Conservation (phyloP, 768 basidiomycete species). For the Mycena sanguinolenta region DNA sequence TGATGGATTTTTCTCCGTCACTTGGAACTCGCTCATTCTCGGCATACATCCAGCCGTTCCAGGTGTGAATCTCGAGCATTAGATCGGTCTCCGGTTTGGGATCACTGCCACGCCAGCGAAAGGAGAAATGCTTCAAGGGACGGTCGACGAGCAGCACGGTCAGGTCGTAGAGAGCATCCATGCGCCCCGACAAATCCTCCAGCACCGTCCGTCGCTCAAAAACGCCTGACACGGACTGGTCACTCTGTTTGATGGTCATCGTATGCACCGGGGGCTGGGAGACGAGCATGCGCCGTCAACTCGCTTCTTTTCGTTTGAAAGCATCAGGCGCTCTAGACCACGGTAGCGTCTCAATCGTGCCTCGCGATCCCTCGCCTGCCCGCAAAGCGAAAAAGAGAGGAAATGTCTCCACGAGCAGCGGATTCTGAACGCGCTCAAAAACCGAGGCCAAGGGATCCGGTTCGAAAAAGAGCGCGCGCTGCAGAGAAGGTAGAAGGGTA, state of each 20-base stretch:
- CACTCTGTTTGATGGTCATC: background rate
- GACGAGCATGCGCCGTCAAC: background rate
- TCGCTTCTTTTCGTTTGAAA: background rate
- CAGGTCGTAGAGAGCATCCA: slow-evolving; percentile 8
- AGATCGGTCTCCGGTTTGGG: background rate
- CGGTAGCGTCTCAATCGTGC: background rate
- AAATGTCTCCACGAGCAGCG: background rate
- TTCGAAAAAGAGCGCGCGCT: too few species aligned
- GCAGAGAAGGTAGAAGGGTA: too few species aligned
- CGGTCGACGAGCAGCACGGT: background rate
- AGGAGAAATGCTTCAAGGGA: background rate
- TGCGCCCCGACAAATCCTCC: background rate
- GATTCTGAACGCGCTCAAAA: background rate
- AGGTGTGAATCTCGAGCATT: background rate
- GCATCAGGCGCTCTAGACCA: background rate
- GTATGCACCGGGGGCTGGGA: background rate
- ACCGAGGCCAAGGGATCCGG: too few species aligned
- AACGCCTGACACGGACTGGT: background rate
- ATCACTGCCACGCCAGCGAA: background rate
- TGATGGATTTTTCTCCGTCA: too few species aligned
- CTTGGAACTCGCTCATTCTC: background rate
- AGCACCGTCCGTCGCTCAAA: slow-evolving; percentile 1
- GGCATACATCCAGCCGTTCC: background rate
- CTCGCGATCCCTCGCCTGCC: background rate
- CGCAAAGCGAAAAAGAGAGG: background rate